A percentile compares a stretch with the other conserved stretches of the same genome.
Evolutionary conservation across 176 grass and related monocot genomes (phyloP).

Genomic region (Guadua angustifolia): DNA sequence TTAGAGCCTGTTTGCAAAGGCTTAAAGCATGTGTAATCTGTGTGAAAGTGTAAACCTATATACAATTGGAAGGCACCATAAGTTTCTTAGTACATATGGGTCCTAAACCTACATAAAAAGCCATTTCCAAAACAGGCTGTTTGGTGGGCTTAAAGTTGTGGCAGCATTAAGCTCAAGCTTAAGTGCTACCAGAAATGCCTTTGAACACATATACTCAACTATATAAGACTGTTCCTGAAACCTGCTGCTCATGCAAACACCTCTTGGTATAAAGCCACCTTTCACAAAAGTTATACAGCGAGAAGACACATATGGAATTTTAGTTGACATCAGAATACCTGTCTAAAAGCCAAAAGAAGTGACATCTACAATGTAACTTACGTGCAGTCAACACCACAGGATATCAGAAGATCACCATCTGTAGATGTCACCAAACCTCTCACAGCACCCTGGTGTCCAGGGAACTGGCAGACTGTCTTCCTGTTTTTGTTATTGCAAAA

Average conservation of each 20-base stretch:
- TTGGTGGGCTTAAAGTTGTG: not conserved
- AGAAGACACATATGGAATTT: conserved; percentile 6
- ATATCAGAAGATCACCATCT: conserved; percentile 81
- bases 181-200: not conserved
- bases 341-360: conserved; percentile 23
- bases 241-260: not conserved
- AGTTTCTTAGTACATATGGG: conserved; percentile 14
- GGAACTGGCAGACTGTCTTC: conserved; percentile 83
- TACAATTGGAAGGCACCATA: not conserved
- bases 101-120: conserved; percentile 21
- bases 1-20: not conserved
- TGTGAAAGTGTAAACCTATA: not conserved
- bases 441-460: conserved; percentile 88
- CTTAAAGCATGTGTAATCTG: not conserved
- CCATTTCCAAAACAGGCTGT: not conserved
- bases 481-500: conserved; percentile 55
- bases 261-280: not conserved
- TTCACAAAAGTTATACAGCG: not conserved
- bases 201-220: not conserved
- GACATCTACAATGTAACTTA: conserved; percentile 49
- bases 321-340: not conserved
- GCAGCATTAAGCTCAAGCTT: conserved; percentile 15
- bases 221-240: not conserved
- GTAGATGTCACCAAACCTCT: conserved; percentile 85
- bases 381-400: conserved; percentile 90